Conservation (phyloP, 768 basidiomycete genomes). For the Pholiota molesta region DNA sequence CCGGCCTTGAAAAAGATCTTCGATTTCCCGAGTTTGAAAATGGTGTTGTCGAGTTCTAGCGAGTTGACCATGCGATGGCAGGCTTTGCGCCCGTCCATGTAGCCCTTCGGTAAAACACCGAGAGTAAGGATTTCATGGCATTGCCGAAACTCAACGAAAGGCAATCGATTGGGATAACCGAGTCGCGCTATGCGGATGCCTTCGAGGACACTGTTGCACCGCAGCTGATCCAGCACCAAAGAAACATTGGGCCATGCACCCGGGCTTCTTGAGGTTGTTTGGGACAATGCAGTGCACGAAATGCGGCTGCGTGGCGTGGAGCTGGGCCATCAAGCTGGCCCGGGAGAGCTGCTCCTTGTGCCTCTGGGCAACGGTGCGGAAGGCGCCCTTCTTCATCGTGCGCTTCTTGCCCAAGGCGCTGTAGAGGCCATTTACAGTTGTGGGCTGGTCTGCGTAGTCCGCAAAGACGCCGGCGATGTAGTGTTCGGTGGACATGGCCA, state of each 20-base stretch:
- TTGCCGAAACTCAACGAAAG: constrained; percentile 96
- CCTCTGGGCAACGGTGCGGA: constrained; percentile 92
- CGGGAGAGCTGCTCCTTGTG: constrained; percentile 94
- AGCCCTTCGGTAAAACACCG: constrained; percentile 89
- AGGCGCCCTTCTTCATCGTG: constrained; percentile 90
- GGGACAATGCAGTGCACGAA: constrained; percentile 99
- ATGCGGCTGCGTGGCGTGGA: constrained; percentile 94
- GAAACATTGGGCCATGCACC: constrained; percentile 91
- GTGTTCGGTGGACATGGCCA: constrained; percentile 79
- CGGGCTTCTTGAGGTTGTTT: constrained; percentile 88
- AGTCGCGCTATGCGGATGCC: constrained; percentile 97
- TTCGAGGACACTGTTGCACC: constrained; percentile 98
- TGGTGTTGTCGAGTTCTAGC: constrained; percentile 81
- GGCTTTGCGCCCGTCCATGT: constrained; percentile 97
- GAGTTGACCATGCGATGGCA: constrained; percentile 89
- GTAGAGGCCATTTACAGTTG: constrained; percentile 35
- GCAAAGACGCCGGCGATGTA: constrained; percentile 85
- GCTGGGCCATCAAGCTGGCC: constrained; percentile 90
- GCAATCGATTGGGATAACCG: constrained; percentile 95
- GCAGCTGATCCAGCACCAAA: constrained; percentile 91
- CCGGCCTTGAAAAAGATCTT: constrained; percentile 99
- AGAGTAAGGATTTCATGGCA: constrained; percentile 96
- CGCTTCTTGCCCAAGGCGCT: constrained; percentile 63
- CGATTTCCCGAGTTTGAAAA: constrained; percentile 91
- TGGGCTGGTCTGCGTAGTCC: constrained; percentile 65